Evolutionary conservation across 768 basidiomycete genomes (phyloP).

Genomic region (Tricholoma sp.): DNA sequence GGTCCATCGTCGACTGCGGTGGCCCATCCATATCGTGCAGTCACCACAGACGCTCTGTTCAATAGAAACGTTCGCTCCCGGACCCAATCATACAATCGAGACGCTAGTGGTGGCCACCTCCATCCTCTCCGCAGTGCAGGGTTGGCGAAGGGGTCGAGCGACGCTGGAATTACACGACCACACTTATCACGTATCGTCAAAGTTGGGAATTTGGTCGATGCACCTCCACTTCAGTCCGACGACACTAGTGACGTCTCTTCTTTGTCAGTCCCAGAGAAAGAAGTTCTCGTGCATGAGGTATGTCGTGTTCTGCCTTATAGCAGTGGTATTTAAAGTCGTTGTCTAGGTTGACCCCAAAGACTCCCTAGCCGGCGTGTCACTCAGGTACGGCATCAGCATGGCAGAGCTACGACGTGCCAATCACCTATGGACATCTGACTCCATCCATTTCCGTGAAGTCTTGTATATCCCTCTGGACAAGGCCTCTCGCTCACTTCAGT

Average conservation of each 20-base stretch:
- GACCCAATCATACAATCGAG: conserved; percentile 15
- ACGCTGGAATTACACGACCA: conserved; percentile 24
- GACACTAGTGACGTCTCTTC: conserved; percentile 9
- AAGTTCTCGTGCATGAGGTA: conserved; percentile 61
- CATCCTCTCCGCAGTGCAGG: conserved; percentile 25
- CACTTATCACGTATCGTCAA: conserved; percentile 18
- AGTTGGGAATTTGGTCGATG: conserved; percentile 23
- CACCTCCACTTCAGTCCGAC: conserved; percentile 14
- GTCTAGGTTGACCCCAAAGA: conserved; percentile 66
- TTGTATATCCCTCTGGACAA: conserved; percentile 76
- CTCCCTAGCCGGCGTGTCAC: conserved; percentile 80
- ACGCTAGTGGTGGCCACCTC: conserved; percentile 8
- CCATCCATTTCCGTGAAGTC: conserved; percentile 80
- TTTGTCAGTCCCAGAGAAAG: conserved; percentile 32
- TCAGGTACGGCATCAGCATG: conserved; percentile 85
- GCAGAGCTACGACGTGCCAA: conserved; percentile 83
- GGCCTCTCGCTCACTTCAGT: conserved; percentile 41
- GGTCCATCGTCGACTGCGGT: neutral
- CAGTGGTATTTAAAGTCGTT: neutral
- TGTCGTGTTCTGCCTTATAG: conserved; percentile 10
- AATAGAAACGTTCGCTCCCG: conserved; percentile 18
- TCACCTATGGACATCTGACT: conserved; percentile 90
- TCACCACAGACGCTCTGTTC: neutral
- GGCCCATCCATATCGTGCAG: neutral
- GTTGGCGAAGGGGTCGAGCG: conserved; percentile 15